phyloP scores from a whole-genome alignment of 2,329 filamentous ascomycete genomes.

The Paramyrothecium roridum region DNA sequence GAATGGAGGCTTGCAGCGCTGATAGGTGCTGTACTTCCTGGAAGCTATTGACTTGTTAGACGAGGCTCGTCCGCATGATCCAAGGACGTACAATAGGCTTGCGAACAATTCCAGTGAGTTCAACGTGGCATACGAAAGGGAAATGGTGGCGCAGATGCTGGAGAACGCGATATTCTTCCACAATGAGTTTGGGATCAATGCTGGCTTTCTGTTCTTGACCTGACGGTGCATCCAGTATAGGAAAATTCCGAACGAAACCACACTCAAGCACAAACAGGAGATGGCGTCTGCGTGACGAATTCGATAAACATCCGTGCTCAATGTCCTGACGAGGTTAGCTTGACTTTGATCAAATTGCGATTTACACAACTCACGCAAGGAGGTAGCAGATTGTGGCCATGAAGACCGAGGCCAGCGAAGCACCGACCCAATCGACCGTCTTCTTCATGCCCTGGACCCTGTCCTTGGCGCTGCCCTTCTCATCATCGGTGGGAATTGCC shows the following conservation, averaged over 20 bases:
- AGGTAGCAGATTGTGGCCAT: slow-evolving; percentile 8
- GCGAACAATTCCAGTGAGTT: slow-evolving; percentile 27
- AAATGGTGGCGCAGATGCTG: slow-evolving; percentile 43
- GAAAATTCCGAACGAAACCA: slow-evolving; percentile 40
- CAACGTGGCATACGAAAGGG: slow-evolving; percentile 35
- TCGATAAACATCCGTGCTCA: slow-evolving; percentile 25
- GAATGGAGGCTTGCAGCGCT: slow-evolving; percentile 35
- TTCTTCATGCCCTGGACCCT: not conserved
- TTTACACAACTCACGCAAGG: slow-evolving; percentile 5
- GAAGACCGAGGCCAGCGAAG: slow-evolving; percentile 6
- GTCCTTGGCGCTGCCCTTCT: slow-evolving; percentile 13
- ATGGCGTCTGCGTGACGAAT: slow-evolving; percentile 28
- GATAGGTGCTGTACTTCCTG: slow-evolving; percentile 39
- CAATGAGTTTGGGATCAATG: slow-evolving; percentile 55
- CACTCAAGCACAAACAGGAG: slow-evolving; percentile 33
- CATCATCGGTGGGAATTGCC: slow-evolving; percentile 24
- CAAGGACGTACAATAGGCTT: slow-evolving; percentile 8
- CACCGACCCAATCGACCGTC: slow-evolving; percentile 9
- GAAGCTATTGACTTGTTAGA: slow-evolving; percentile 23
- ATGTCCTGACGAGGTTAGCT: slow-evolving; percentile 2
- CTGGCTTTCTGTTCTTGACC: slow-evolving; percentile 39
- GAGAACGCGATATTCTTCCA: slow-evolving; percentile 54
- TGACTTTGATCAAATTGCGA: not conserved
- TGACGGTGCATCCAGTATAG: slow-evolving; percentile 46
- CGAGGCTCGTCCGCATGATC: not conserved